These are phyloP conservation scores for Neofusicoccum laricinum DNA, from an alignment of 2,329 filamentous ascomycete genomes.

Conservation along the genomic window DNA sequence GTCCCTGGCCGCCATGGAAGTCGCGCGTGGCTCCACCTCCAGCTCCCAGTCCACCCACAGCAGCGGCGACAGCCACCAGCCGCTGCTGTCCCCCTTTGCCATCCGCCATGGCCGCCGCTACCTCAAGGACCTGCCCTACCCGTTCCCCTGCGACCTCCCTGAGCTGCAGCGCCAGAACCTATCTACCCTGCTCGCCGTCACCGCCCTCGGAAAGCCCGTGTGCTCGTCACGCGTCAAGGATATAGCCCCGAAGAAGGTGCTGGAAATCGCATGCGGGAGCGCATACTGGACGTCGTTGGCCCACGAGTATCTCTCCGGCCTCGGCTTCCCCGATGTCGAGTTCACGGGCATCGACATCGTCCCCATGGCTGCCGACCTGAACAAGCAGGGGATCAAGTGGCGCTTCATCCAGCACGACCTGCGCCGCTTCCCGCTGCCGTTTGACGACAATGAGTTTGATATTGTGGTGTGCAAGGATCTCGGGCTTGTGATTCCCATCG, in stretches of 20 bases:
- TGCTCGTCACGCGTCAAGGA: slow-evolving; percentile 66
- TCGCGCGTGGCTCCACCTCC: slow-evolving; percentile 37
- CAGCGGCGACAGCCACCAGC: slow-evolving; percentile 23
- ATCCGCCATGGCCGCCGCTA: slow-evolving; percentile 79
- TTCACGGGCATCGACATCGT: slow-evolving; percentile 84
- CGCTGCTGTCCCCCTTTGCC: slow-evolving; percentile 56
- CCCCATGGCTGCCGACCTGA: slow-evolving; percentile 63
- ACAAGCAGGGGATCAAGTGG: slow-evolving; percentile 78
- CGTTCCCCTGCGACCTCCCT: slow-evolving; percentile 81
- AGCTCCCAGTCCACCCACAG: slow-evolving; percentile 35
- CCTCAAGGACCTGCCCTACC: slow-evolving; percentile 76
- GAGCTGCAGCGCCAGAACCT: slow-evolving; percentile 87
- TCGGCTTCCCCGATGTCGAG: slow-evolving; percentile 66
- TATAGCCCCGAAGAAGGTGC: slow-evolving; percentile 69
- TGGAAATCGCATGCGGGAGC: slow-evolving; percentile 85
- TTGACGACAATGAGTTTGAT: slow-evolving; percentile 77
- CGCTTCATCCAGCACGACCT: slow-evolving; percentile 85
- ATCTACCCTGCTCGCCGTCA: slow-evolving; percentile 75
- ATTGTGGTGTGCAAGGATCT: slow-evolving; percentile 86
- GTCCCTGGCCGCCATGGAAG: slow-evolving; percentile 31
- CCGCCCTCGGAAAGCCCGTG: slow-evolving; percentile 76
- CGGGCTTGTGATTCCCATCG: slow-evolving; percentile 63
- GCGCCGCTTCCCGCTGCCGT: slow-evolving; percentile 71
- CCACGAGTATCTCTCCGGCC: slow-evolving; percentile 70
- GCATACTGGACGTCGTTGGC: slow-evolving; percentile 89